Evolutionary conservation across 345 rosid genomes (phyloP).

Genomic region (Arabidopsis arenosa): DNA sequence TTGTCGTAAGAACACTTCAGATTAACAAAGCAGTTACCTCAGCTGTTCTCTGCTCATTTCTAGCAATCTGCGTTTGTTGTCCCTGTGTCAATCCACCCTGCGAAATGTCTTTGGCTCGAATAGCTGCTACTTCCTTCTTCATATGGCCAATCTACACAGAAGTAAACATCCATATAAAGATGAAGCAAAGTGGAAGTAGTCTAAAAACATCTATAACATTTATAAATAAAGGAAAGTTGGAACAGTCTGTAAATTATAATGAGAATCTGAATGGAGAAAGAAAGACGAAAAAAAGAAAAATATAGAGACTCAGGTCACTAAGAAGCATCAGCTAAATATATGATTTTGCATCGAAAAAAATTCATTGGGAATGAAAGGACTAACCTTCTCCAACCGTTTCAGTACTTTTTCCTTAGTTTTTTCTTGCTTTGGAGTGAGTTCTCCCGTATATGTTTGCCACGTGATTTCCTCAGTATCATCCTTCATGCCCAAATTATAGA

Average conservation of each 20-base stretch:
- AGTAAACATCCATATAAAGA: conserved; percentile 20
- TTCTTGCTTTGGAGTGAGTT: conserved; percentile 95
- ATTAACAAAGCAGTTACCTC: conserved; percentile 54
- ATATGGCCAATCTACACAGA: conserved; percentile 80
- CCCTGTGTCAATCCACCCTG: conserved; percentile 99
- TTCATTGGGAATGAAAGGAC: conserved; percentile 5
- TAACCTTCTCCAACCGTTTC: conserved; percentile 83
- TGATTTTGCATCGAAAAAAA: background rate
- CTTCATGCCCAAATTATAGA: conserved; percentile 47
- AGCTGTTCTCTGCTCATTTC: conserved; percentile 90
- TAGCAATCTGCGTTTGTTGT: conserved; percentile 97
- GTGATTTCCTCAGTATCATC: conserved; percentile 88
- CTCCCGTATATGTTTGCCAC: conserved; percentile 95
- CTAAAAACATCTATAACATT: background rate
- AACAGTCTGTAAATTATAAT: background rate
- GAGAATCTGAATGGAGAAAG: background rate
- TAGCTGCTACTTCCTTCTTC: conserved; percentile 95
- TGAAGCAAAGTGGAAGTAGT: conserved; percentile 22
- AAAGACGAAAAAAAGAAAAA: background rate
- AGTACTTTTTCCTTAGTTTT: conserved; percentile 86
- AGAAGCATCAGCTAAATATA: background rate
- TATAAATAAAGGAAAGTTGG: background rate
- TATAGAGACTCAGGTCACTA: background rate
- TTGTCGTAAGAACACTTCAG: background rate
- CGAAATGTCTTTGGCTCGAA: conserved; percentile 90